Conservation (phyloP, 2,329 filamentous ascomycete genomes). For the Trichophyton verrucosum region DNA sequence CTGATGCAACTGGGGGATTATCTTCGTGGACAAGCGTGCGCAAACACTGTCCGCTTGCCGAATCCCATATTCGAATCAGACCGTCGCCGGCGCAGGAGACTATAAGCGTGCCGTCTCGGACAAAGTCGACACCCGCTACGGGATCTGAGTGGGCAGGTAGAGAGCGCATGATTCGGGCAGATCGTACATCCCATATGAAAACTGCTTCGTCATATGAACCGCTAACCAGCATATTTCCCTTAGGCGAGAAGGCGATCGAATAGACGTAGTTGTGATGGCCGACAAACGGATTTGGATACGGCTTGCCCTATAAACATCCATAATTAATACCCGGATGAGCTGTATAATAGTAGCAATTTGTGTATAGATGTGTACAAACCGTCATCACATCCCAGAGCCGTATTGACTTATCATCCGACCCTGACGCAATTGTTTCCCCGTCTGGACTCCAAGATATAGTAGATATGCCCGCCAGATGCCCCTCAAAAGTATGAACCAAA, state of each 20-base stretch:
- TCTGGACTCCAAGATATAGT: slow-evolving; percentile 92
- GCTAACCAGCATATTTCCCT: slow-evolving; percentile 90
- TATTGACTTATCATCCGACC: slow-evolving; percentile 92
- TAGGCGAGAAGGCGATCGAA: slow-evolving; percentile 87
- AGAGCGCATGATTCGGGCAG: slow-evolving; percentile 74
- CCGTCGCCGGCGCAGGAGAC: slow-evolving; percentile 87
- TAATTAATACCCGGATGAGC: background rate
- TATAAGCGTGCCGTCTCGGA: slow-evolving; percentile 79
- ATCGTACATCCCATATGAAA: slow-evolving; percentile 89
- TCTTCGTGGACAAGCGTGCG: slow-evolving; percentile 94
- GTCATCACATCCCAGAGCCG: slow-evolving; percentile 69
- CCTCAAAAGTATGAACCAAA: slow-evolving; percentile 78
- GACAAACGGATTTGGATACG: slow-evolving; percentile 50
- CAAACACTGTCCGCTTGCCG: slow-evolving; percentile 84
- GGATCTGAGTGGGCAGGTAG: slow-evolving; percentile 92
- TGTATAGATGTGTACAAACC: slow-evolving; percentile 20
- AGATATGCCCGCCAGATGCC: slow-evolving; percentile 83
- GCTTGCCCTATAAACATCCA: slow-evolving; percentile 34
- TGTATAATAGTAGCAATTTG: background rate
- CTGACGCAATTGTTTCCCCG: slow-evolving; percentile 72
- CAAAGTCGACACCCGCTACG: slow-evolving; percentile 86
- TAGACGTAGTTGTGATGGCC: slow-evolving; percentile 97
- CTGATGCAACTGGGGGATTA: slow-evolving; percentile 76
- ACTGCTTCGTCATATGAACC: slow-evolving; percentile 96
- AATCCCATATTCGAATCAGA: slow-evolving; percentile 90